phyloP scores from a whole-genome alignment of 495 filamentous ascomycete species.

The Halenospora varia region DNA sequence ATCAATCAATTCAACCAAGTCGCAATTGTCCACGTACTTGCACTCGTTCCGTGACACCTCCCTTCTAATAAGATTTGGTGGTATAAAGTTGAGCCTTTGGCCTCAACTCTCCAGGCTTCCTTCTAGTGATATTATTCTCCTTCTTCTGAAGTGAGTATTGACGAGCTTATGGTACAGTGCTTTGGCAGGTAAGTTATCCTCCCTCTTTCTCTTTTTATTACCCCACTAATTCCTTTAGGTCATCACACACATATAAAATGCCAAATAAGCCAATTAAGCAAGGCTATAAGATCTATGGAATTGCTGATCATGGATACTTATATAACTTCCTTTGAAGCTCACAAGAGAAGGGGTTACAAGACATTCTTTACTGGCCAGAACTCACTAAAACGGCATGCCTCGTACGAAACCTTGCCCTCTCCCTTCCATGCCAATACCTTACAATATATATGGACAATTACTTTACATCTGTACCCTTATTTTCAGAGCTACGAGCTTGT shows the following conservation, averaged over 20 bases:
- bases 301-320: constrained; percentile 12
- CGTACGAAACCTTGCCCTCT: not conserved
- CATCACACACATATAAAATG: too few species aligned
- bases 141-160: too few species aligned
- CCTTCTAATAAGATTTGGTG: constrained; percentile 3
- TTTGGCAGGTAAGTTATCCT: constrained; percentile 2
- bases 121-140: constrained; percentile 13
- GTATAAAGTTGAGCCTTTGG: constrained; percentile 16
- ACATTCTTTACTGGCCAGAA: not conserved
- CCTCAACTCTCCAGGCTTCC: constrained; percentile 1
- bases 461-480: constrained; percentile 6
- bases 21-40: too few species aligned
- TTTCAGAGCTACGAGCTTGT: constrained; percentile 1
- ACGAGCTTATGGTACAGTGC: constrained; percentile 9
- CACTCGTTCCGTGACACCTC: too few species aligned
- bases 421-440: not conserved
- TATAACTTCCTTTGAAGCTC: constrained; percentile 7
- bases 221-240: too few species aligned
- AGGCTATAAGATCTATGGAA: constrained; percentile 15
- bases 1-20: too few species aligned
- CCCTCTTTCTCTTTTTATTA: constrained; percentile 18
- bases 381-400: constrained; percentile 6
- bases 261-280: too few species aligned
- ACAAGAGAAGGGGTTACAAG: constrained; percentile 3
- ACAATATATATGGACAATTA: constrained; percentile 8